Evolutionary conservation across 805 yeast genomes (phyloP).

Genomic region (Kuraishia ogatae): DNA sequence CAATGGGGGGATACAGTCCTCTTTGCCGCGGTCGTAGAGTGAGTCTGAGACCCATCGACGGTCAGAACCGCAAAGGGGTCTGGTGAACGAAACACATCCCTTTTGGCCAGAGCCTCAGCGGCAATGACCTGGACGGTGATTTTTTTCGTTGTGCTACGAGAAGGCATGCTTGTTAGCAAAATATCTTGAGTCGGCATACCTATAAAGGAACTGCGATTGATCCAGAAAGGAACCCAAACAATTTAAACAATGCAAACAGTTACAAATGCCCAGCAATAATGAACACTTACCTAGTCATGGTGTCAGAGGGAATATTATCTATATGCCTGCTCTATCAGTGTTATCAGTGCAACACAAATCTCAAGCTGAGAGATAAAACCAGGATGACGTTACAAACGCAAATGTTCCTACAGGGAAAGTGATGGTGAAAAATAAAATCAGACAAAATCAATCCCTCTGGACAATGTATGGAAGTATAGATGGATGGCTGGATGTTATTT

Average conservation of each 20-base stretch:
- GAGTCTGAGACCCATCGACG: constrained; percentile 95
- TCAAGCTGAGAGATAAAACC: no score
- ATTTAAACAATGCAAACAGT: no score
- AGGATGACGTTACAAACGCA: not conserved
- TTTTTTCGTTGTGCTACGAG: constrained; percentile 8
- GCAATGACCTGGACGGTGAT: constrained; percentile 78
- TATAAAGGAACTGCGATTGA: not conserved
- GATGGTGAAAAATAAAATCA: not conserved
- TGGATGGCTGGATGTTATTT: not conserved
- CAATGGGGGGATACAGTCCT: constrained; percentile 95
- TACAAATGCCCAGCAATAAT: no score
- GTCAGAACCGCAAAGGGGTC: constrained; percentile 98
- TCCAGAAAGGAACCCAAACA: not conserved
- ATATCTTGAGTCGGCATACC: not conserved
- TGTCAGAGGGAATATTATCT: no score
- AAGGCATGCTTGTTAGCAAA: no score
- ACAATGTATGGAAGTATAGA: not conserved
- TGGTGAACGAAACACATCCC: constrained; percentile 93
- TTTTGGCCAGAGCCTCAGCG: constrained; percentile 89
- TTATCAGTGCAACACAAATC: no score
- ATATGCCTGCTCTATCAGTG: no score
- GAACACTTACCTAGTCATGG: no score
- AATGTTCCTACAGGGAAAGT: not conserved
- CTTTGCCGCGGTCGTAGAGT: constrained; percentile 87
- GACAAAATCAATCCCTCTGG: not conserved